Evolutionary conservation across 805 yeast species (phyloP).

Genomic region (Teunomyces atbi): DNA sequence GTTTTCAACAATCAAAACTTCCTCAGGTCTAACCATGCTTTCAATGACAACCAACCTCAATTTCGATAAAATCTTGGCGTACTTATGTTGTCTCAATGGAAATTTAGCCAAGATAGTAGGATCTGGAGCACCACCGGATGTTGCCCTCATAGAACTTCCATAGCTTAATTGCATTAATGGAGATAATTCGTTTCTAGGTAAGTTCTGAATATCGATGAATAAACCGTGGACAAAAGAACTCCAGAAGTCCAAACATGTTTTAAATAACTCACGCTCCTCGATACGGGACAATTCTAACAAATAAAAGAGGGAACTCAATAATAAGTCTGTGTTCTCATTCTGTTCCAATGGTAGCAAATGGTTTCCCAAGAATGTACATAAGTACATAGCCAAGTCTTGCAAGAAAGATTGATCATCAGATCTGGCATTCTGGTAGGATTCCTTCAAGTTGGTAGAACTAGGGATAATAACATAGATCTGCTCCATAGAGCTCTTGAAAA

Average conservation of each 20-base stretch:
- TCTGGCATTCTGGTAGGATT: constrained; percentile 70
- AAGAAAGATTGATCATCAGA: constrained; percentile 88
- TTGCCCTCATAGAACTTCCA: constrained; percentile 38
- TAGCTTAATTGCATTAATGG: constrained; percentile 72
- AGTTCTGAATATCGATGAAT: constrained; percentile 78
- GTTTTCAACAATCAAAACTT: constrained; percentile 92
- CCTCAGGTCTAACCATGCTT: constrained; percentile 98
- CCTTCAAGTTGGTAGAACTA: constrained; percentile 63
- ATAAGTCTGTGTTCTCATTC: constrained; percentile 53
- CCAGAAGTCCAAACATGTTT: constrained; percentile 96
- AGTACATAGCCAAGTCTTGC: constrained; percentile 91
- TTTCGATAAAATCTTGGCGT: constrained; percentile 73
- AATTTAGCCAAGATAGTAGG: constrained; percentile 74
- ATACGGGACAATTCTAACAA: constrained; percentile 82
- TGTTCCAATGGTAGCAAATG: constrained; percentile 68
- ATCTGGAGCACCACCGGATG: constrained; percentile 78
- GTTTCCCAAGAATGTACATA: constrained; percentile 77
- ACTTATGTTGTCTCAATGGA: constrained; percentile 84
- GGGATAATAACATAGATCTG: constrained; percentile 72
- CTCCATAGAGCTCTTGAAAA: constrained; percentile 73
- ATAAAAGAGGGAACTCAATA: constrained; percentile 74
- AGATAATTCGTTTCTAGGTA: constrained; percentile 69
- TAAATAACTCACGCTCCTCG: constrained; percentile 94
- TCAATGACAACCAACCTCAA: constrained; percentile 92
- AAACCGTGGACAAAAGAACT: constrained; percentile 75